phyloP scores from a whole-genome alignment of 148 eudicot species.

The Amaranthus cruentus region DNA sequence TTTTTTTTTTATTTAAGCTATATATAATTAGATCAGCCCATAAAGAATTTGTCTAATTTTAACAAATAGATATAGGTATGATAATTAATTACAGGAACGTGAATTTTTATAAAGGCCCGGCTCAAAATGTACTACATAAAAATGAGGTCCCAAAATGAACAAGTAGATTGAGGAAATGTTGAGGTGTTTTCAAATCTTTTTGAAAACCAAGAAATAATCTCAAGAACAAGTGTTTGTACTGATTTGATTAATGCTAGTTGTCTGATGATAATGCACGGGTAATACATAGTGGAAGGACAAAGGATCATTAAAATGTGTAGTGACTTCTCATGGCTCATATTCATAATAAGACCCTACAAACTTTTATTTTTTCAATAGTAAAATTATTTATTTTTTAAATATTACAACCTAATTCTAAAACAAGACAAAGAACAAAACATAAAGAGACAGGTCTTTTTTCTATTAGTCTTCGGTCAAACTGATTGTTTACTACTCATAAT shows the following conservation, averaged over 20 bases:
- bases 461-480: conserved; percentile 16
- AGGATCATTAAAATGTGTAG: conserved; percentile 31
- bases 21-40: accelerated
- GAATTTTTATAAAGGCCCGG: no score
- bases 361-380: no score
- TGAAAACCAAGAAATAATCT: conserved; percentile 18
- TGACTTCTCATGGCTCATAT: conserved; percentile 32
- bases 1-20: no score
- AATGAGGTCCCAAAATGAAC: conserved; percentile 11
- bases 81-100: no score
- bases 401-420: not conserved
- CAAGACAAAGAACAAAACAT: conserved; percentile 21
- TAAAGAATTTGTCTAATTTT: no score
- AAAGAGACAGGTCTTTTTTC: conserved; percentile 22
- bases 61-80: no score
- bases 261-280: conserved; percentile 29
- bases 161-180: conserved; percentile 13
- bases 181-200: conserved; percentile 14
- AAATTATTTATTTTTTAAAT: not conserved
- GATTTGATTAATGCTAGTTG: conserved; percentile 21
- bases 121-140: no score
- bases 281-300: conserved; percentile 26
- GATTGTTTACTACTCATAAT: not conserved
- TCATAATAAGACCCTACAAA: conserved; percentile 29
- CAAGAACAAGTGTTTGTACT: conserved; percentile 11